These are phyloP conservation scores for Prunus yedoensis DNA, from an alignment of 331 rosid genomes.

Conservation along the genomic window DNA sequence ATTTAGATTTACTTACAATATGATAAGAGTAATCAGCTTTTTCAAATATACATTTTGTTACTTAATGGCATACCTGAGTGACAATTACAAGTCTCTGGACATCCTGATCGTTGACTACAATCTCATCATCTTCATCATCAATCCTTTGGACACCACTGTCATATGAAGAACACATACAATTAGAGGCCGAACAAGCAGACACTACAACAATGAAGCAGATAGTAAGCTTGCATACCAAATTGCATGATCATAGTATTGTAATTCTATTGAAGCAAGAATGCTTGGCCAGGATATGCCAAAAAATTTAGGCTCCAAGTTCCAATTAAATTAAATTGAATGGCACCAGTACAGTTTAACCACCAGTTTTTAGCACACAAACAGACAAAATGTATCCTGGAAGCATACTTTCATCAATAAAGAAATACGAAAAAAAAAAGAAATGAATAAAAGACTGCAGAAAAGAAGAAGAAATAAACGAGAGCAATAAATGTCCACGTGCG, in stretches of 20 bases:
- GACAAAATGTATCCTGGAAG: background rate
- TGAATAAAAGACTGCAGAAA: too few species aligned
- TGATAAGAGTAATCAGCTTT: background rate
- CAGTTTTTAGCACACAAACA: background rate
- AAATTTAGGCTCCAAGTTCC: background rate
- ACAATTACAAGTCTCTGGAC: conserved; percentile 90
- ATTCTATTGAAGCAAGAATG: background rate
- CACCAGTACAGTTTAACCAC: background rate
- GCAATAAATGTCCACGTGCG: background rate
- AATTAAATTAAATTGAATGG: background rate
- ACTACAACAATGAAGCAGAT: conserved; percentile 16
- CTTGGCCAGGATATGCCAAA: background rate
- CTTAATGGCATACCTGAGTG: conserved; percentile 69
- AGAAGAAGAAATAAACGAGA: background rate
- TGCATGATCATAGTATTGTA: background rate
- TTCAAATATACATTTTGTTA: background rate
- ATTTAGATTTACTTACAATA: background rate
- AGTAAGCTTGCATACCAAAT: background rate
- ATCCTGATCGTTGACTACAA: conserved; percentile 74
- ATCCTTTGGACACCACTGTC: conserved; percentile 48
- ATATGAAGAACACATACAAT: conserved; percentile 14
- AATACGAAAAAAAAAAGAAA: too few species aligned
- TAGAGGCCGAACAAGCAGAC: conserved; percentile 5
- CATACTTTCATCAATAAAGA: background rate
- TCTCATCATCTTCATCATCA: conserved; percentile 84